Evolutionary conservation across 1,284 basidiomycete genomes (phyloP).

Genomic region (Neonothopanus nambi): DNA sequence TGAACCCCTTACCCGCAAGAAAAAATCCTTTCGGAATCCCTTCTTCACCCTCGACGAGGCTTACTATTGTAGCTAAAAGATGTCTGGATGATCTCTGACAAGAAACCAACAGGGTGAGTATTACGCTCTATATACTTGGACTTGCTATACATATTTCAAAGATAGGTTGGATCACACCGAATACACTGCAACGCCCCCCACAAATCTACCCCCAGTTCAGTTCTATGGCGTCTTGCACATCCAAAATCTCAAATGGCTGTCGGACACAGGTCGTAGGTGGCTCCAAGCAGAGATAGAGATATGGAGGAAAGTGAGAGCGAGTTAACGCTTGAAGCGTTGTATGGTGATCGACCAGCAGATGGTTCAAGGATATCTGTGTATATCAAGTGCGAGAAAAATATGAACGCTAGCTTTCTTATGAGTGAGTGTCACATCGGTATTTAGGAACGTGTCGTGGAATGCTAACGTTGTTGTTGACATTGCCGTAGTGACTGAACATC

Average conservation of each 20-base stretch:
- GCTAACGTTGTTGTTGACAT: no score
- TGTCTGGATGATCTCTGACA: slow-evolving; percentile 6
- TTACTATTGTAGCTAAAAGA: not conserved
- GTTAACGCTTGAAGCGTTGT: slow-evolving; percentile 38
- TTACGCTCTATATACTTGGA: not conserved
- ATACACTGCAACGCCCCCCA: slow-evolving; percentile 2
- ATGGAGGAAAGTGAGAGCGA: slow-evolving; percentile 21
- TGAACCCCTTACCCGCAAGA: slow-evolving; percentile 9
- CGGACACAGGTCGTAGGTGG: slow-evolving; percentile 36
- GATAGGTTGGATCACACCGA: slow-evolving; percentile 10
- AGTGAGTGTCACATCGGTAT: slow-evolving; percentile 32
- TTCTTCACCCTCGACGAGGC: not conserved
- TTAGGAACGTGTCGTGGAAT: no score
- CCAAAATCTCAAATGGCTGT: slow-evolving; percentile 44
- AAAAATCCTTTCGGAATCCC: not conserved
- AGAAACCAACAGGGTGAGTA: slow-evolving; percentile 6
- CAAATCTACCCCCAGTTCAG: slow-evolving; percentile 24
- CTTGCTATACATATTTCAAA: not conserved
- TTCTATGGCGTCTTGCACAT: slow-evolving; percentile 53
- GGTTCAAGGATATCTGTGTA: slow-evolving; percentile 33
- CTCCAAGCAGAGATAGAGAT: slow-evolving; percentile 43
- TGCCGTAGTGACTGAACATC: no score
- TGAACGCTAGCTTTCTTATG: slow-evolving; percentile 43
- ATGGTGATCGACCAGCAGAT: slow-evolving; percentile 24
- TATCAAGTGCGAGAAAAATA: slow-evolving; percentile 42